Evolutionary conservation across 2,329 filamentous ascomycete genomes (phyloP).

Genomic region (Cadophora sp.): DNA sequence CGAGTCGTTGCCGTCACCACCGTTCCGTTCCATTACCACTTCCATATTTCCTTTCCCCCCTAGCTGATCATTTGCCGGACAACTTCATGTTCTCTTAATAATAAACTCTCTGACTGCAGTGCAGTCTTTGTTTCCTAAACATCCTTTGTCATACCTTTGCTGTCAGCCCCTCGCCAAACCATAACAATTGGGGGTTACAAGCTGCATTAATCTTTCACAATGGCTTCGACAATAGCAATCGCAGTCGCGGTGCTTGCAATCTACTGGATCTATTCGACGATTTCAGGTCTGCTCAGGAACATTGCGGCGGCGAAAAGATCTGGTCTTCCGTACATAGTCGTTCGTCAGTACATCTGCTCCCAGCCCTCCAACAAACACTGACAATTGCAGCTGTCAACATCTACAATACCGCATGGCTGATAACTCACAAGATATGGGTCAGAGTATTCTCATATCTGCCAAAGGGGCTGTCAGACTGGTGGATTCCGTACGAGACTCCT

Average conservation of each 20-base stretch:
- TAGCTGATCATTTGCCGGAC: not conserved
- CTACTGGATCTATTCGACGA: conserved; percentile 37
- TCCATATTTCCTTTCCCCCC: conserved; percentile 10
- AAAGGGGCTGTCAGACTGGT: conserved; percentile 59
- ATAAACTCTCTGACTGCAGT: not conserved
- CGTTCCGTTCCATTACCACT: not conserved
- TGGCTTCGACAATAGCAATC: conserved; percentile 37
- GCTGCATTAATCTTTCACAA: conserved; percentile 11
- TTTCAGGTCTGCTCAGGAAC: conserved; percentile 51
- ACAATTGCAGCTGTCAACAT: conserved; percentile 53
- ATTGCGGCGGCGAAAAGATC: conserved; percentile 57
- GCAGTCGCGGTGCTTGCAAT: conserved; percentile 31
- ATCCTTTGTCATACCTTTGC: not conserved
- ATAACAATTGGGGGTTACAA: not conserved
- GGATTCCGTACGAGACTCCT: conserved; percentile 58
- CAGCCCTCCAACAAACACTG: not conserved
- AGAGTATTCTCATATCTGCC: conserved; percentile 64
- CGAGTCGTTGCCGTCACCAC: conserved; percentile 27
- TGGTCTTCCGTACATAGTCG: conserved; percentile 59
- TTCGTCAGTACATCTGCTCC: conserved; percentile 53
- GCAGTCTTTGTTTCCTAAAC: not conserved
- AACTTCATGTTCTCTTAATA: conserved; percentile 12
- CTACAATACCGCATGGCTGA: conserved; percentile 61
- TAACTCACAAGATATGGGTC: conserved; percentile 60
- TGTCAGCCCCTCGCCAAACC: not conserved